Evolutionary conservation across 2,329 filamentous ascomycete species (phyloP).

Genomic region (Colletotrichum navitas): DNA sequence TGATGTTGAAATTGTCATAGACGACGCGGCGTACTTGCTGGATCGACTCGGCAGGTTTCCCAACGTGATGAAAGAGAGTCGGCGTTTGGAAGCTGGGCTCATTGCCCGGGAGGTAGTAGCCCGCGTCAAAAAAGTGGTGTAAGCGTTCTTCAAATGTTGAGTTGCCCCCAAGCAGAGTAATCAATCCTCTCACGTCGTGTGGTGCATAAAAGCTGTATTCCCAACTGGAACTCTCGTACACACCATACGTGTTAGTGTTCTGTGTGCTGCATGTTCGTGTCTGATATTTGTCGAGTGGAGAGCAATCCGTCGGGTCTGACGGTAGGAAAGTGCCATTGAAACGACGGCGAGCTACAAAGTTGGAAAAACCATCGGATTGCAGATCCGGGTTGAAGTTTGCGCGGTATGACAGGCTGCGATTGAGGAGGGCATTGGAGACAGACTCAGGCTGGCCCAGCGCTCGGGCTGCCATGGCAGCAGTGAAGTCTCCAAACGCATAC

Average conservation of each 20-base stretch:
- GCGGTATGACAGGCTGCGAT: constrained; percentile 18
- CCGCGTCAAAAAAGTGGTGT: constrained; percentile 16
- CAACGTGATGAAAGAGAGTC: background rate
- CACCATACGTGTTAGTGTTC: constrained; percentile 11
- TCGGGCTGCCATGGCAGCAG: constrained; percentile 16
- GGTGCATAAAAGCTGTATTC: constrained; percentile 18
- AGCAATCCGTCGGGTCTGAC: constrained; percentile 14
- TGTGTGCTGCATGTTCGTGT: constrained; percentile 12
- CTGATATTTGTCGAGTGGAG: background rate
- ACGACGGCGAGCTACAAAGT: constrained; percentile 20
- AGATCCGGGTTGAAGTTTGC: constrained; percentile 19
- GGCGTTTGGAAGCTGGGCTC: constrained; percentile 31
- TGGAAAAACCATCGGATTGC: constrained; percentile 20
- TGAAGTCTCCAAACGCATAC: constrained; percentile 24
- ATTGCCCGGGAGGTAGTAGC: constrained; percentile 20
- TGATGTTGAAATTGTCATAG: constrained; percentile 17
- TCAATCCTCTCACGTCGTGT: background rate
- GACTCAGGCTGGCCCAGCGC: background rate
- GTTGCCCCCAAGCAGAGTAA: background rate
- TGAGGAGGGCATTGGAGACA: background rate
- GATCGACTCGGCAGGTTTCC: constrained; percentile 11
- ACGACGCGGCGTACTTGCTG: constrained; percentile 5
- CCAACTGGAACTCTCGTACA: constrained; percentile 28
- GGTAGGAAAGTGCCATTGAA: constrained; percentile 4
- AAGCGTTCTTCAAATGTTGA: constrained; percentile 5